Evolutionary conservation across 768 basidiomycete genomes (phyloP).

Genomic region (Cyclocybe cylindracea): DNA sequence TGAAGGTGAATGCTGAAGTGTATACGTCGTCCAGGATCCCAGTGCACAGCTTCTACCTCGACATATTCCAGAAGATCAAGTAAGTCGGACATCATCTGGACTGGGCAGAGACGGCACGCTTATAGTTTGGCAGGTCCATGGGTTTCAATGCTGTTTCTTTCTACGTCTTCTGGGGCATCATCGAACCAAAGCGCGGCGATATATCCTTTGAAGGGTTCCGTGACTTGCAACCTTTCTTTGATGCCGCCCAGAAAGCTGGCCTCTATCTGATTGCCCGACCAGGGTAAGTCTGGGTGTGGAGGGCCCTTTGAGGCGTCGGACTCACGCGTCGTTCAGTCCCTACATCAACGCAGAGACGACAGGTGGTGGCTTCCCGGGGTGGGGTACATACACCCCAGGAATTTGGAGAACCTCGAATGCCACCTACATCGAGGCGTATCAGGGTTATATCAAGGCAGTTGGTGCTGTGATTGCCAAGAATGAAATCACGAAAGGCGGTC

Average conservation of each 20-base stretch:
- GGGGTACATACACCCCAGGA: slow-evolving; percentile 52
- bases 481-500: slow-evolving; percentile 61
- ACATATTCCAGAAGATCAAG: slow-evolving; percentile 48
- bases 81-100: slow-evolving; percentile 10
- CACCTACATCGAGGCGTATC: slow-evolving; percentile 48
- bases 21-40: slow-evolving; percentile 32
- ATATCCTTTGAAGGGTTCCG: slow-evolving; percentile 56
- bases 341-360: slow-evolving; percentile 52
- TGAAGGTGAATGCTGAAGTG: background rate
- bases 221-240: slow-evolving; percentile 54
- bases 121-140: slow-evolving; percentile 28
- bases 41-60: slow-evolving; percentile 42
- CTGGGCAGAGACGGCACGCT: background rate
- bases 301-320: background rate
- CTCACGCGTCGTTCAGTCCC: slow-evolving; percentile 25
- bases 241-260: slow-evolving; percentile 54
- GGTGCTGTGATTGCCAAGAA: slow-evolving; percentile 47
- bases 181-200: slow-evolving; percentile 47
- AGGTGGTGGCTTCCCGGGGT: slow-evolving; percentile 58
- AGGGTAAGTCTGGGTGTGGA: slow-evolving; percentile 30
- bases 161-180: slow-evolving; percentile 46
- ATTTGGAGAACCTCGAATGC: slow-evolving; percentile 44
- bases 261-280: slow-evolving; percentile 57
- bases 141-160: slow-evolving; percentile 46
- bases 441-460: slow-evolving; percentile 49